Conservation (phyloP, 225 moss, liverwort and hornwort genomes). For the Antitrichia curtipendula region DNA sequence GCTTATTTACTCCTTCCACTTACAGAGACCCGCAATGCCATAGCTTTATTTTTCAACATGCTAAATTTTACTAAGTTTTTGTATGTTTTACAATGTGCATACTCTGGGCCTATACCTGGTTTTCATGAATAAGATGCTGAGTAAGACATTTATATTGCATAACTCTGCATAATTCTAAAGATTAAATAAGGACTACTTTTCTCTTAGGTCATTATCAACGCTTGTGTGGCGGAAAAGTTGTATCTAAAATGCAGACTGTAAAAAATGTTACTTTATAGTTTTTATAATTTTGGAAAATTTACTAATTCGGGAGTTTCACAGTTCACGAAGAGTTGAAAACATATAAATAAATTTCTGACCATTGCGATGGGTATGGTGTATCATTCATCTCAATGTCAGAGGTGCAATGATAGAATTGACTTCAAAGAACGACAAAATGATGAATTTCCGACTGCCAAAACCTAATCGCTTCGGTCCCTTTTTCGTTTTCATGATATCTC, state of each 20-base stretch:
- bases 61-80: neutral
- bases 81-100: neutral
- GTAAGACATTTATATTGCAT: neutral
- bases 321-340: neutral
- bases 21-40: neutral
- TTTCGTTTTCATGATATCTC: neutral
- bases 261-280: neutral
- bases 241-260: neutral
- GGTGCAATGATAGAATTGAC: neutral
- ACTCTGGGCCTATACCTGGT: neutral
- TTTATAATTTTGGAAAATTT: neutral
- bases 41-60: neutral
- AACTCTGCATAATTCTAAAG: neutral
- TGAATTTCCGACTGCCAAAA: neutral
- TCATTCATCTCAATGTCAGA: neutral
- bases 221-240: neutral
- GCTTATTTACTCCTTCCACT: neutral
- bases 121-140: neutral
- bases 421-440: neutral
- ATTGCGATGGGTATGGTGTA: neutral
- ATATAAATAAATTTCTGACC: neutral
- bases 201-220: neutral
- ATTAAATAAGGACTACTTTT: neutral
- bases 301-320: neutral
- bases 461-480: neutral